These are phyloP conservation scores for Fusarium clavum DNA, from an alignment of 2,329 filamentous ascomycete species.

Conservation along the genomic window DNA sequence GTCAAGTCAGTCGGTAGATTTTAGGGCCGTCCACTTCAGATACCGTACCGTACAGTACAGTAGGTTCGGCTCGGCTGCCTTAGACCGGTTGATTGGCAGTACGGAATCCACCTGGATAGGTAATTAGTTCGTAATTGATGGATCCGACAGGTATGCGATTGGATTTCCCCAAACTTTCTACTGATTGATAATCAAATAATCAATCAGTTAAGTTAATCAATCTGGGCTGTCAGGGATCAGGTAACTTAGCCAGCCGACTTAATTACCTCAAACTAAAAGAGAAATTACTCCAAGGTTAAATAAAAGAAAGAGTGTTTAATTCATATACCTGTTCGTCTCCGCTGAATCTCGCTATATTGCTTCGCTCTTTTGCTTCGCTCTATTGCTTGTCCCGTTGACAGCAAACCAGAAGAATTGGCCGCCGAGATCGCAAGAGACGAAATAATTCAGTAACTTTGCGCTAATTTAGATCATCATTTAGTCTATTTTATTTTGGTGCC, in stretches of 20 bases:
- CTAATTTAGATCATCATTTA: neutral
- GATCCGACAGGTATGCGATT: conserved; percentile 3
- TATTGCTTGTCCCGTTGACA: neutral
- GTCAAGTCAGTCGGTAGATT: conserved; percentile 21
- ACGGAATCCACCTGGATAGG: conserved; percentile 19
- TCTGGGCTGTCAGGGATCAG: neutral
- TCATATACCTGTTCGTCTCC: conserved; percentile 9
- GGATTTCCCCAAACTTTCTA: conserved; percentile 1
- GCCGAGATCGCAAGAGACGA: neutral
- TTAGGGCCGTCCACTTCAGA: conserved; percentile 35
- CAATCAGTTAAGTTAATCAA: conserved; percentile 16
- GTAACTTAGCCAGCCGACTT: neutral
- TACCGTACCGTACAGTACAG: conserved; percentile 3
- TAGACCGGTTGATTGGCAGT: conserved; percentile 1
- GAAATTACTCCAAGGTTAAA: neutral
- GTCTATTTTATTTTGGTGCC: neutral
- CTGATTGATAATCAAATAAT: conserved; percentile 38
- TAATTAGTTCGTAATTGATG: conserved; percentile 21
- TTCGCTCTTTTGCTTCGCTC: conserved; percentile 30
- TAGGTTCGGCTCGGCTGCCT: conserved; percentile 25
- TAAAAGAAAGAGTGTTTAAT: neutral
- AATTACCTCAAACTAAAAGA: conserved; percentile 1
- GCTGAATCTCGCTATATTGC: conserved; percentile 23
- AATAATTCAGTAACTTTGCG: neutral
- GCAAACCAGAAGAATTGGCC: neutral